Base-by-base conservation (phyloP, 2,329 filamentous ascomycete genomes). In the Fusarium pilosicola region DNA sequence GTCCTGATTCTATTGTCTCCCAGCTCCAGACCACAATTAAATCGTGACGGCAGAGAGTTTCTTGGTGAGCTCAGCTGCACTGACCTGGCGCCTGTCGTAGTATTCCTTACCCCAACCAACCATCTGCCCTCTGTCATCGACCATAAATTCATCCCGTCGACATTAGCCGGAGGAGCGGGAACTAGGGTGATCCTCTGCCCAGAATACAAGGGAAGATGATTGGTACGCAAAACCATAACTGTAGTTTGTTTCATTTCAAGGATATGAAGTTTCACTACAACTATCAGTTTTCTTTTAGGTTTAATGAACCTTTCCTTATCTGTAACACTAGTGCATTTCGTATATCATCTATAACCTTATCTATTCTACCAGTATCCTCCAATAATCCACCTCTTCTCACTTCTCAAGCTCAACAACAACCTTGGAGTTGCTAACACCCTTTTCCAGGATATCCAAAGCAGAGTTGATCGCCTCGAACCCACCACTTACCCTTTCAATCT, bases 311-410 rank as follows among this genome's bases (percentile, higher is more conserved):
- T 8, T 20, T 20, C 9, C 12, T 15, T 20, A 51, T 24, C 17
- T 51, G 12, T 1, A 51, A 34, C n/a, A 51, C 30, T 51, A 34
- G 48, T 20, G 3, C 24, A 14, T 34, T 20, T n/a, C 11, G 6
- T 9, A 34, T 1, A 3, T 20, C 8, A 24, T 14, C n/a, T 24
- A 15, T 11, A 51, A 20, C 28, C 32, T 2, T 20, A 6, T 15
- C 8, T 26, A 15, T 4, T 34, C n/a, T 24, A 24, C 2, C 4
- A 51, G 4, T 4, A 7, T 24, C 4, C 5, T 24, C 8, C 2
- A 7, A 4, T 2, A 20, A 7, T 14, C 12, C 8, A 13, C 5
- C 8, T 20, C n/a, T 10, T 34, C 6, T 51, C 7, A 54, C 49
- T 54, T 28, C 14, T 39, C 18, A 17, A 54, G 24, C 51, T 54